Evolutionary conservation across 2,329 filamentous ascomycete genomes (phyloP), one percentile per base, ranked within the genome.

Genomic region (Clonostachys sp.): DNA sequence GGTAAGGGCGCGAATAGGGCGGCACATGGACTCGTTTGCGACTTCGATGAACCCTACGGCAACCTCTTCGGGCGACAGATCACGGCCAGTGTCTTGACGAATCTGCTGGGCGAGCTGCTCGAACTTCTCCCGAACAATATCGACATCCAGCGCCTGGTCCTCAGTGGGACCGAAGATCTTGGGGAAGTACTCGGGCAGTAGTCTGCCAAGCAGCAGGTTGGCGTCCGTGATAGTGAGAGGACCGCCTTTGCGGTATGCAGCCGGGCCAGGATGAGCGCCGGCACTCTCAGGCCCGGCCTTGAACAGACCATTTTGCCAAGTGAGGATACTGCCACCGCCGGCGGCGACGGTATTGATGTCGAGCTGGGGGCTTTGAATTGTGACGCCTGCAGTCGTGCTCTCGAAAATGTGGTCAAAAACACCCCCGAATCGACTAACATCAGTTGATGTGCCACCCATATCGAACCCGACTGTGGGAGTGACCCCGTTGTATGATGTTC

Each of bases 31-130:
- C 63, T 88, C 85, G 53, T 89, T 89, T 3, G 86, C 86, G 41
- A 90, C 83, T 50, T 86, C 82, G 57, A 90, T 76, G 56, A 89
- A 89, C 0, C 87, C 87, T 51, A 83, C 82, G 0, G 87, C 86
- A 39, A 68, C 58, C 16, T 67, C 63, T 24, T 67, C 61, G 0
- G 61, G 48, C 0, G 59, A 61, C 18, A 66, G 54, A 49, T 50
- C 57, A 17, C 64, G 61, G 1, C 55, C 52, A 0, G 65, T 58
- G 46, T 68, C 62, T 2, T 42, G 42, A 45, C 75, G 75, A 51
- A 75, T 66, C 4, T 61, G 57, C 2, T 53, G 55, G 0, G 71
- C 67, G 7, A 76, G 56, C 5, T 66, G 56, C 13, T 57, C 46
- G 46, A 75, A 75, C 44, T 65, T 69, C 7, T 57, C 47, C 10